These are phyloP conservation scores for Kazachstania sp. DNA, from an alignment of 1,139 yeast genomes.

Conservation along the genomic window DNA sequence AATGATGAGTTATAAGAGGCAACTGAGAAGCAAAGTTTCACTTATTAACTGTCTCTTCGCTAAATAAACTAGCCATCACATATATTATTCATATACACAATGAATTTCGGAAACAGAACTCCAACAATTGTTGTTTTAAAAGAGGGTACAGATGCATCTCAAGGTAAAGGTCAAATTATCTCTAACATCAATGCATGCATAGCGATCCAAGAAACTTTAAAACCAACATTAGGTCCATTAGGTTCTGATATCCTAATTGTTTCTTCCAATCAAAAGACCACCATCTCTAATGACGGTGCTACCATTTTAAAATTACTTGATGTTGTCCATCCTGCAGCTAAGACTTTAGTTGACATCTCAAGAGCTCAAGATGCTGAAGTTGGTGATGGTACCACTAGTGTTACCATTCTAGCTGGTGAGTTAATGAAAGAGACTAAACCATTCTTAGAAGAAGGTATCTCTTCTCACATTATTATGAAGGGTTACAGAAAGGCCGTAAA, in stretches of 20 bases:
- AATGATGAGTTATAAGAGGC: too few species aligned
- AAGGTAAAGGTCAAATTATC: conserved; percentile 91
- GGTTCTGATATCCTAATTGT: conserved; percentile 94
- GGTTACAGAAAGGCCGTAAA: conserved; percentile 81
- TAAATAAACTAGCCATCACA: too few species aligned
- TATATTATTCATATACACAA: conserved; percentile 21
- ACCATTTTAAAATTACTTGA: conserved; percentile 86
- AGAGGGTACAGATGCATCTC: conserved; percentile 96
- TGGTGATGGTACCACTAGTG: conserved; percentile 98
- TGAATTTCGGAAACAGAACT: conserved; percentile 87
- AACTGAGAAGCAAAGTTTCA: too few species aligned
- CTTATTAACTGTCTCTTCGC: too few species aligned
- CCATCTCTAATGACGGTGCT: conserved; percentile 97
- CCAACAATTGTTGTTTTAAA: conserved; percentile 95
- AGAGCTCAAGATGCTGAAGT: conserved; percentile 98
- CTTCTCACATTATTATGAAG: conserved; percentile 78
- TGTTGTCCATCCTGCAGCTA: conserved; percentile 97
- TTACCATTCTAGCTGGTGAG: conserved; percentile 90
- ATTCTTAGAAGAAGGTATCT: conserved; percentile 92
- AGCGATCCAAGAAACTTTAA: conserved; percentile 92
- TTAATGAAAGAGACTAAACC: conserved; percentile 80
- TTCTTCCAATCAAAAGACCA: conserved; percentile 72
- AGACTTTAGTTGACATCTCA: conserved; percentile 87
- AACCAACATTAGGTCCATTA: conserved; percentile 92
- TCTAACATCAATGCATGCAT: conserved; percentile 94